Evolutionary conservation across 345 rosid genomes (phyloP).

Genomic region (Reutealis trisperma): DNA sequence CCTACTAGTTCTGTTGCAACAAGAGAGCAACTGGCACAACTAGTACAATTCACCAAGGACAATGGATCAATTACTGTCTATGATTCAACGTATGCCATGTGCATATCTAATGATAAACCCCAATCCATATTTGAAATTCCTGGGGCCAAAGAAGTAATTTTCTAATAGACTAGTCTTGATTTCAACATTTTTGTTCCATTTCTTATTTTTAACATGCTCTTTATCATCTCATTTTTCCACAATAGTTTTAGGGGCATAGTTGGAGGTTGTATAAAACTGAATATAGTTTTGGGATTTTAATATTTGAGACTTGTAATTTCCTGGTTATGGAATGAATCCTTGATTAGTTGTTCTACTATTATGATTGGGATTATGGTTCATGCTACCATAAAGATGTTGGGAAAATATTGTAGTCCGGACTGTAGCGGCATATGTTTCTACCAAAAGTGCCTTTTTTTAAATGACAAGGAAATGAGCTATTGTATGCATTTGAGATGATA

Average conservation of each 20-base stretch:
- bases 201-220: background rate
- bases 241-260: background rate
- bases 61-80: constrained; percentile 90
- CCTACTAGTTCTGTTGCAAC: constrained; percentile 97
- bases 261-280: background rate
- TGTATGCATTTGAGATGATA: background rate
- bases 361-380: background rate
- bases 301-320: background rate
- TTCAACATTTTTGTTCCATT: background rate
- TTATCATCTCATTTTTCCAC: background rate
- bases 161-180: background rate
- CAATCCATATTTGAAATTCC: constrained; percentile 92
- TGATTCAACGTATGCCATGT: constrained; percentile 93
- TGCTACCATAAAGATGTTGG: background rate
- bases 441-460: background rate
- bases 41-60: constrained; percentile 81
- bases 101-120: constrained; percentile 86
- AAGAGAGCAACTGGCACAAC: constrained; percentile 67
- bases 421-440: background rate
- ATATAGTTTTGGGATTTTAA: background rate
- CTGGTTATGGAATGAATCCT: background rate
- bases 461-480: background rate
- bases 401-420: background rate
- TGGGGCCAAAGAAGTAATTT: constrained; percentile 87
- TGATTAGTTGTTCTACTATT: background rate